Conservation (phyloP, 257 asterid genomes). For the Fraxinus anomala region DNA sequence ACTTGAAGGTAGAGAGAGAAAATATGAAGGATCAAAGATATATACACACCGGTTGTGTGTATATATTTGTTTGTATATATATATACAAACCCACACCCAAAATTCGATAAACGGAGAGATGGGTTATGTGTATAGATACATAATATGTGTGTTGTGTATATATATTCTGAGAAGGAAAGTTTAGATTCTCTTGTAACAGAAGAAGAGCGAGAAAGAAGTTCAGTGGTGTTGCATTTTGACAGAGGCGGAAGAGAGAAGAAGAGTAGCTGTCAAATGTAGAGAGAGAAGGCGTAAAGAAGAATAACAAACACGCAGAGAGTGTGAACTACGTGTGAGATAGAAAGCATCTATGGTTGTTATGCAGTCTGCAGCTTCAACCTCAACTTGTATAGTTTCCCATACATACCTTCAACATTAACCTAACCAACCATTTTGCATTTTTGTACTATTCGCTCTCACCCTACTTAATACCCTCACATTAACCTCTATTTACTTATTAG, state of each 20-base stretch:
- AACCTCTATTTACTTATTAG: no score
- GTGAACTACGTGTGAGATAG: not conserved
- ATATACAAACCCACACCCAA: constrained; percentile 20
- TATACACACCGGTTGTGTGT: not conserved
- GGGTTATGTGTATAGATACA: not conserved
- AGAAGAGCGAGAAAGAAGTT: constrained; percentile 22
- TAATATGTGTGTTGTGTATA: constrained; percentile 21
- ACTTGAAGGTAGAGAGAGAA: constrained; percentile 28
- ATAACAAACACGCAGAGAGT: not conserved
- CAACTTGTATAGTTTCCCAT: not conserved
- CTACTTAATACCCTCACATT: no score
- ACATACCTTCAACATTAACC: not conserved
- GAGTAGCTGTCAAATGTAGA: not conserved
- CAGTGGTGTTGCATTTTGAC: constrained; percentile 37
- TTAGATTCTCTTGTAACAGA: constrained; percentile 5
- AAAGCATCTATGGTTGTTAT: not conserved
- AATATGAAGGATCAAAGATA: constrained; percentile 12
- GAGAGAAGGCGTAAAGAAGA: not conserved
- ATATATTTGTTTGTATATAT: no score
- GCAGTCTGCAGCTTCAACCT: not conserved
- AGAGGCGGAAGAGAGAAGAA: constrained; percentile 8
- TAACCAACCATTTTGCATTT: no score
- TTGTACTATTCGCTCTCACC: no score
- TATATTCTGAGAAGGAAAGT: constrained; percentile 22
- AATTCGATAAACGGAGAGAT: constrained; percentile 29